Conservation (phyloP, 2,329 filamentous ascomycete genomes). For the Ilyonectria robusta region DNA sequence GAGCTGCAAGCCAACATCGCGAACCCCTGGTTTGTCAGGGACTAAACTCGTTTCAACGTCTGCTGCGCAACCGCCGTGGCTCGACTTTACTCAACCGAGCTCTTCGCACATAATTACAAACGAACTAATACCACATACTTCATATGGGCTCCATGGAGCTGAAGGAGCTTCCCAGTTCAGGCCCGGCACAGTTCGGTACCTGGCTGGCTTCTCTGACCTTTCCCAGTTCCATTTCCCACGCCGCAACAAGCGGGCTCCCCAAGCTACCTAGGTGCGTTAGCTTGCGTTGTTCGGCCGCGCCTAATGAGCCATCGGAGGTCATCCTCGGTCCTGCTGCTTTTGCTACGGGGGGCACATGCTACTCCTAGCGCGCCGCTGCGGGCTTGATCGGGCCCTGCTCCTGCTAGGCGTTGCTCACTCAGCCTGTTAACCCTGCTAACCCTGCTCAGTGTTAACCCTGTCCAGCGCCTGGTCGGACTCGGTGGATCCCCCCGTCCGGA, state of each 20-base stretch:
- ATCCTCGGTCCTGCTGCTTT: neutral
- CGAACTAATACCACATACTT: neutral
- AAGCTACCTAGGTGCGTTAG: constrained; percentile 15
- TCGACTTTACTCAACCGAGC: constrained; percentile 24
- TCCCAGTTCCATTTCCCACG: neutral
- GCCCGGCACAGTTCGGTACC: neutral
- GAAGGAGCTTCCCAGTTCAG: constrained; percentile 13
- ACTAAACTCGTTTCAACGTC: constrained; percentile 1
- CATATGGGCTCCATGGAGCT: neutral
- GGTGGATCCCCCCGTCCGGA: constrained; percentile 24
- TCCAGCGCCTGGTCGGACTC: neutral
- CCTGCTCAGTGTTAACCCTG: neutral
- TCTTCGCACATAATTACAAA: constrained; percentile 22
- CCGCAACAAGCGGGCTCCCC: neutral
- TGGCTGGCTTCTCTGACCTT: neutral
- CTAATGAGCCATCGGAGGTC: neutral
- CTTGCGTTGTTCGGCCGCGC: neutral
- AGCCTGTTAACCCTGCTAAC: neutral
- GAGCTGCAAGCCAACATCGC: constrained; percentile 3
- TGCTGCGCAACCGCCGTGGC: constrained; percentile 1
- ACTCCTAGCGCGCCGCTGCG: neutral
- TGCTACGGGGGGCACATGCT: neutral
- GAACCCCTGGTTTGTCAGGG: neutral
- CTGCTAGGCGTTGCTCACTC: constrained; percentile 1
- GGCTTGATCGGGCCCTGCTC: constrained; percentile 1